Evolutionary conservation across 2,329 filamentous ascomycete genomes (phyloP).

Genomic region (Pestalotiopsis fici): DNA sequence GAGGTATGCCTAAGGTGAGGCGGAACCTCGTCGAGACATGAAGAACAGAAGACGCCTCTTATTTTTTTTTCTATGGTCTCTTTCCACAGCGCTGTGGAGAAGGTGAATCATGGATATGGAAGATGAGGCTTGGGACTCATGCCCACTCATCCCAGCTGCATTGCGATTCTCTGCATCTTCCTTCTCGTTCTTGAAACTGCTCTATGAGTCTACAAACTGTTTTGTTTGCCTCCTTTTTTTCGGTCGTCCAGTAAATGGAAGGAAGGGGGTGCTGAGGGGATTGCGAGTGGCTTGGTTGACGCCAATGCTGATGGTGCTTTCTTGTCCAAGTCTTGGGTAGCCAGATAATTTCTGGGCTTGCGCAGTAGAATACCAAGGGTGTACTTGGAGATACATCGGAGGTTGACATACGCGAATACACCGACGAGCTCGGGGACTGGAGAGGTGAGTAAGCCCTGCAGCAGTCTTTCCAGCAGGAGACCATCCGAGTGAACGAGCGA

Average conservation of each 20-base stretch:
- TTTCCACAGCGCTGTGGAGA: not conserved
- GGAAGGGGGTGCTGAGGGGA: not conserved
- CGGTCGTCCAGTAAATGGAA: not conserved
- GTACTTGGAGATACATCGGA: slow-evolving; percentile 23
- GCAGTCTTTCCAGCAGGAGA: slow-evolving; percentile 9
- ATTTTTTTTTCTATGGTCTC: not conserved
- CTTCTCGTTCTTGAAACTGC: not conserved
- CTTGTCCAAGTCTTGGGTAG: slow-evolving; percentile 2
- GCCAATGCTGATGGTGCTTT: not conserved
- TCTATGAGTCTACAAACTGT: not conserved
- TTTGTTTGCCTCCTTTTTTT: not conserved
- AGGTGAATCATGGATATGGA: not conserved
- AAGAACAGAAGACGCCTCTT: not conserved
- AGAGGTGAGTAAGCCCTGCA: slow-evolving; percentile 24
- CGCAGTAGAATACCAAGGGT: slow-evolving; percentile 13
- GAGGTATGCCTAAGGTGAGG: slow-evolving; percentile 1
- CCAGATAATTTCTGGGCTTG: not conserved
- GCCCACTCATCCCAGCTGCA: not conserved
- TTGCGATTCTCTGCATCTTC: not conserved
- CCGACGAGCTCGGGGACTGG: slow-evolving; percentile 10
- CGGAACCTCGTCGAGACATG: not conserved
- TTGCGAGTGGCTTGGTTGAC: slow-evolving; percentile 4
- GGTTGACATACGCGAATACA: slow-evolving; percentile 19
- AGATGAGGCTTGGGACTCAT: not conserved
- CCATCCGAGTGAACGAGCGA: slow-evolving; percentile 1